These are phyloP conservation scores for Laetiporus sulphureus DNA, from an alignment of 1,284 basidiomycete species.

Conservation along the genomic window DNA sequence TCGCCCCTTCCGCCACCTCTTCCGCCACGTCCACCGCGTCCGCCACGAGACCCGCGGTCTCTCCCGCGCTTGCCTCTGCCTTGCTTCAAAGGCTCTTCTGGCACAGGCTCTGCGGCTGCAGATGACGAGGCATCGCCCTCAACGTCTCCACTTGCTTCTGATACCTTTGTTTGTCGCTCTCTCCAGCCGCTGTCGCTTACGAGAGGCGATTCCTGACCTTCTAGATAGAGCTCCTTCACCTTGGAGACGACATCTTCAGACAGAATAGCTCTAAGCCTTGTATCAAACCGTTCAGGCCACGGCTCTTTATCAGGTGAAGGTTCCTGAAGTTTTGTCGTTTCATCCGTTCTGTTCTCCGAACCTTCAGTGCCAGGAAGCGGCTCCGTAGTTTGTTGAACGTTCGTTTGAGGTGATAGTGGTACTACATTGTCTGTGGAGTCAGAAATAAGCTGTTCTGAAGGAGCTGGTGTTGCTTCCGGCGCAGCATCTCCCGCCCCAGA, in stretches of 20 bases:
- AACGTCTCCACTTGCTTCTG: constrained; percentile 23
- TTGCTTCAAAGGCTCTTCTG: constrained; percentile 24
- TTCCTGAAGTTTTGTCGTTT: neutral
- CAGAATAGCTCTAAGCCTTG: constrained; percentile 53
- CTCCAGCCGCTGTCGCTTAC: constrained; percentile 66
- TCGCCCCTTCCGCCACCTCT: constrained; percentile 34
- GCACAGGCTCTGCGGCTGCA: constrained; percentile 15
- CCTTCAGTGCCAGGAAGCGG: neutral
- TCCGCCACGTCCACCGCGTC: constrained; percentile 40
- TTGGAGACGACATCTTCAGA: constrained; percentile 53
- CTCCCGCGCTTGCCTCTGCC: constrained; percentile 33
- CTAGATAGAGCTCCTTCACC: constrained; percentile 66
- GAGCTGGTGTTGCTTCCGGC: neutral
- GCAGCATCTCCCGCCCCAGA: neutral
- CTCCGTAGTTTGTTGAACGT: neutral
- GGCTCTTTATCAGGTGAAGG: constrained; percentile 27
- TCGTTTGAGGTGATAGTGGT: neutral
- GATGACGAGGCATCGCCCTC: constrained; percentile 15
- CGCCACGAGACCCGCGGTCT: constrained; percentile 36
- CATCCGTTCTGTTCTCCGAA: neutral
- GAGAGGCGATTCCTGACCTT: constrained; percentile 68
- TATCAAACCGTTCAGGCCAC: constrained; percentile 63
- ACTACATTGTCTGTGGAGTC: neutral
- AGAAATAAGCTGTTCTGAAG: neutral
- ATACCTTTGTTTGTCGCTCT: constrained; percentile 33